A percentile compares a stretch with the other conserved stretches of the same genome.
These are phyloP conservation scores for Amanita rubescens DNA, from an alignment of 768 basidiomycete species.

Conservation along the genomic window DNA sequence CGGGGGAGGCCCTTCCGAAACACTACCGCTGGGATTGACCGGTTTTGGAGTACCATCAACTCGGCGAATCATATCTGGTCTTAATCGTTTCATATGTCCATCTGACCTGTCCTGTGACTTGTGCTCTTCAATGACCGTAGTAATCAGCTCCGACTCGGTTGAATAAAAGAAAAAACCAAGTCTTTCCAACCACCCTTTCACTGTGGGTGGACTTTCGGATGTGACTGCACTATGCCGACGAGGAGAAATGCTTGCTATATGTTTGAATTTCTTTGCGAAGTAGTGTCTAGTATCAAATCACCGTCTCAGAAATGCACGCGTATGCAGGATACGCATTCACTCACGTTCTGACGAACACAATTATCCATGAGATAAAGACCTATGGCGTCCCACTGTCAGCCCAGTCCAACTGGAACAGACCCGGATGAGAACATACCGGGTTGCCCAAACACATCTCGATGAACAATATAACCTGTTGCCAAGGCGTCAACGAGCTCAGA, in stretches of 20 bases:
- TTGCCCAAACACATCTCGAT: constrained; percentile 73
- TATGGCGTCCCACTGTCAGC: constrained; percentile 18
- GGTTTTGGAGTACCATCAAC: constrained; percentile 62
- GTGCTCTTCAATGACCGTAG: background rate
- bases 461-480: constrained; percentile 67
- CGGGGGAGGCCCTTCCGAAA: constrained; percentile 37
- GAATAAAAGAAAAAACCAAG: constrained; percentile 11
- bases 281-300: constrained; percentile 38
- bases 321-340: constrained; percentile 12
- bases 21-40: constrained; percentile 69
- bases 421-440: constrained; percentile 42
- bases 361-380: constrained; percentile 77
- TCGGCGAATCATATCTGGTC: constrained; percentile 72
- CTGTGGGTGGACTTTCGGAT: background rate
- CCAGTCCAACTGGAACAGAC: too few species aligned
- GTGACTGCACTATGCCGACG: background rate
- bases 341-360: constrained; percentile 71
- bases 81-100: constrained; percentile 31
- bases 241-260: constrained; percentile 24
- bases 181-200: constrained; percentile 3
- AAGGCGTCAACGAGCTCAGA: constrained; percentile 57
- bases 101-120: background rate
- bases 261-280: constrained; percentile 62
- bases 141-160: too few species aligned
- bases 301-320: background rate